Conservation (phyloP, 306 rosid species). For the Lupinus albus region DNA sequence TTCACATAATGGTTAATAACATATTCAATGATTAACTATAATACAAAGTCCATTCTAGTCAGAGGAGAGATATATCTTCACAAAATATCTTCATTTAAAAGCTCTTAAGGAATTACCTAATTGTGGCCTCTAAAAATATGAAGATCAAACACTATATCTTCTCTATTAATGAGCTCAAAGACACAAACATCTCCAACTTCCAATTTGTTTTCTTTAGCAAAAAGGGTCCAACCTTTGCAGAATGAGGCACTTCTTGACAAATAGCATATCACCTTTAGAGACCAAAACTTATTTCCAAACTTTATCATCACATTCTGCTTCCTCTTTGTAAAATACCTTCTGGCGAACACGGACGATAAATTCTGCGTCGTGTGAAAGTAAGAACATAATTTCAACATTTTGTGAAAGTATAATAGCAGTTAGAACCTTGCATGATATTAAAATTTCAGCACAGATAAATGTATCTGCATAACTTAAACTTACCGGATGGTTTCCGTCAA, state of each 20-base stretch:
- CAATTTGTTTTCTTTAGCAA: conserved; percentile 26
- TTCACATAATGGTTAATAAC: background rate
- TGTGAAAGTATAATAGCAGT: background rate
- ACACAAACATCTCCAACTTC: conserved; percentile 35
- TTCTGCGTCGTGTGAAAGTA: background rate
- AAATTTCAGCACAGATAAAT: background rate
- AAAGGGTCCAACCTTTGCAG: conserved; percentile 29
- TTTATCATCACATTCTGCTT: background rate
- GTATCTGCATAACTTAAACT: background rate
- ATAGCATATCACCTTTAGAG: background rate
- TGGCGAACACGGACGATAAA: background rate
- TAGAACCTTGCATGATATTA: background rate
- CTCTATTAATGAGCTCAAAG: conserved; percentile 34
- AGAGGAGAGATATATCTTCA: background rate
- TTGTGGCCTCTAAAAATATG: conserved; percentile 24
- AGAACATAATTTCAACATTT: background rate
- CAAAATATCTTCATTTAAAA: background rate
- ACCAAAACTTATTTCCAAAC: conserved; percentile 23
- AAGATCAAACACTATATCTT: background rate
- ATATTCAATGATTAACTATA: background rate
- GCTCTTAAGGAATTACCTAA: background rate
- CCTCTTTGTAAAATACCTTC: background rate
- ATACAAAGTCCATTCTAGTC: background rate
- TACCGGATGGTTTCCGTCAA: background rate
- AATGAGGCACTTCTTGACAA: background rate